These are phyloP conservation scores for Yamadazyma kitorensis DNA, from an alignment of 805 yeast species.

Conservation along the genomic window DNA sequence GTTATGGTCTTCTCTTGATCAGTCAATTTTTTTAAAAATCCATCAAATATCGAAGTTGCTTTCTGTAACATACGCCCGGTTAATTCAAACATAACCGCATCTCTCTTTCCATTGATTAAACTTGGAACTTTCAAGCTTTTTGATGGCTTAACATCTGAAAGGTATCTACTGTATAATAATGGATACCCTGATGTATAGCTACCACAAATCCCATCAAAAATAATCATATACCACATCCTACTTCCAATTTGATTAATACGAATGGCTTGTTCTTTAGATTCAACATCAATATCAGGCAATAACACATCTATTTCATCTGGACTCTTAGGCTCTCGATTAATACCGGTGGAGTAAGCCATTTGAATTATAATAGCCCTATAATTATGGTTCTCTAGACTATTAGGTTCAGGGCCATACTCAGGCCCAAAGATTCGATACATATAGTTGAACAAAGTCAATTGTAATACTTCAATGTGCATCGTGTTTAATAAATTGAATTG, in stretches of 20 bases:
- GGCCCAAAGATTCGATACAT: constrained; percentile 6
- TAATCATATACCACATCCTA: background rate
- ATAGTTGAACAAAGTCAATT: constrained; percentile 17
- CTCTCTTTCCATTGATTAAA: too few species aligned
- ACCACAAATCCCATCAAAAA: background rate
- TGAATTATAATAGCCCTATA: constrained; percentile 55
- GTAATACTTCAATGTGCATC: constrained; percentile 40
- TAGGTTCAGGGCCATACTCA: constrained; percentile 6
- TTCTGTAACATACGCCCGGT: too few species aligned
- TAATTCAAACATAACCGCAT: too few species aligned
- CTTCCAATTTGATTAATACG: constrained; percentile 1
- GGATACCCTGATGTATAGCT: constrained; percentile 3
- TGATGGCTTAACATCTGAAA: background rate
- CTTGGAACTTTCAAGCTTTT: too few species aligned
- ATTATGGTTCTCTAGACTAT: background rate
- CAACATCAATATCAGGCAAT: too few species aligned
- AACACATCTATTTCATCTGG: too few species aligned
- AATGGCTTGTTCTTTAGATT: background rate
- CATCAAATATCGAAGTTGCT: background rate
- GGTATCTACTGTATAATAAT: constrained; percentile 1
- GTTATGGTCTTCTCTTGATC: constrained; percentile 1
- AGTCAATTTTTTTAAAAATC: background rate
- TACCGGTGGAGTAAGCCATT: constrained; percentile 63
- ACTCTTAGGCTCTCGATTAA: too few species aligned
- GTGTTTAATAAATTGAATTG: constrained; percentile 21